Evolutionary conservation across 2,329 filamentous ascomycete genomes (phyloP).

Genomic region (Alternaria brassicae): DNA sequence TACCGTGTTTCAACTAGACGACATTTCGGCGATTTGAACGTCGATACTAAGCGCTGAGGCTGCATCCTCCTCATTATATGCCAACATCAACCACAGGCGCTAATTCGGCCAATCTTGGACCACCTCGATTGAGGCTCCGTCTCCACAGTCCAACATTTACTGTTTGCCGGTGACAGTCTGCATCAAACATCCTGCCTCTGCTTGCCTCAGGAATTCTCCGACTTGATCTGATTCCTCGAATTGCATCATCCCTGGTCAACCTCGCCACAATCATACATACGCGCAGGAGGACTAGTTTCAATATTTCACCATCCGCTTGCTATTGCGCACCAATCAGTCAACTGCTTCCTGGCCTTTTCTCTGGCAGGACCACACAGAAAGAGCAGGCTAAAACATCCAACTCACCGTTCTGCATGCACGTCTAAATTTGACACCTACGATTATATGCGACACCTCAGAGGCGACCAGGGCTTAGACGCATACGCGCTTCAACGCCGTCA

Average conservation of each 20-base stretch:
- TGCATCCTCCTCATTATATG: slow-evolving; percentile 31
- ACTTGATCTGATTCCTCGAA: slow-evolving; percentile 20
- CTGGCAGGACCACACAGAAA: slow-evolving; percentile 31
- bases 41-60: slow-evolving; percentile 45
- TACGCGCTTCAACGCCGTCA: slow-evolving; percentile 35
- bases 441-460: slow-evolving; percentile 26
- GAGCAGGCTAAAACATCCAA: slow-evolving; percentile 34
- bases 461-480: slow-evolving; percentile 33
- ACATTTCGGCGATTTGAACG: slow-evolving; percentile 35
- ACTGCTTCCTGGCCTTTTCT: slow-evolving; percentile 23
- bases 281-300: slow-evolving; percentile 38
- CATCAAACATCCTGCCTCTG: slow-evolving; percentile 30
- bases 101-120: slow-evolving; percentile 44
- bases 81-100: slow-evolving; percentile 36
- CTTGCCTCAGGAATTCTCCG: slow-evolving; percentile 28
- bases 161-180: slow-evolving; percentile 24
- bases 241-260: slow-evolving; percentile 38
- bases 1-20: slow-evolving; percentile 41
- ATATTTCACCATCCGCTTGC: slow-evolving; percentile 30
- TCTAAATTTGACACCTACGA: slow-evolving; percentile 42
- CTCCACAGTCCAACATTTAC: slow-evolving; percentile 18
- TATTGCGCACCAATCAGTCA: slow-evolving; percentile 30
- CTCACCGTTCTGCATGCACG: slow-evolving; percentile 31
- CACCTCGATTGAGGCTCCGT: slow-evolving; percentile 21
- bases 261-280: slow-evolving; percentile 38